These are phyloP conservation scores for Endotrypanum monterogeii DNA, from an alignment of 208 protist genomes.

Conservation along the genomic window DNA sequence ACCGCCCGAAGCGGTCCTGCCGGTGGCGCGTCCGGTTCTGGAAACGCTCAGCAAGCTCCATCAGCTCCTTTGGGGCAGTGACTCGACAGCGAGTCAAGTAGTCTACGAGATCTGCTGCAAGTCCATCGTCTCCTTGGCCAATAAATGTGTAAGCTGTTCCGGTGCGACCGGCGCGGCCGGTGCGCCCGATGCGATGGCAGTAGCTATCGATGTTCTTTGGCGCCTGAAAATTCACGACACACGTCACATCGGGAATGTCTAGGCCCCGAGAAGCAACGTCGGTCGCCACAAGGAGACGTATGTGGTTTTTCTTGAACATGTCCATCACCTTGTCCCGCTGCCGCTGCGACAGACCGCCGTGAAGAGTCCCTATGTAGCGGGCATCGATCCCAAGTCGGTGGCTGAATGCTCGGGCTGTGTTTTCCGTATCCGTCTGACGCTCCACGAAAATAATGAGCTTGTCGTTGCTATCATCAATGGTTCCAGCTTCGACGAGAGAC, in stretches of 20 bases:
- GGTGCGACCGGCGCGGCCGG: constrained; percentile 87
- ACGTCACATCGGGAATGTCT: constrained; percentile 94
- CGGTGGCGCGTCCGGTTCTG: constrained; percentile 4
- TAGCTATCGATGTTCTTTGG: constrained; percentile 94
- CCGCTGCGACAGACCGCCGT: constrained; percentile 94
- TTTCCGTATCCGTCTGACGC: constrained; percentile 88
- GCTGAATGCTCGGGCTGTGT: constrained; percentile 58
- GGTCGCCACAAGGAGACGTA: constrained; percentile 92
- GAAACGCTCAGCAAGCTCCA: constrained; percentile 44
- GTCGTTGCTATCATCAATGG: constrained; percentile 81
- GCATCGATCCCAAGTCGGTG: constrained; percentile 66
- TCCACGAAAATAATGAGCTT: constrained; percentile 94
- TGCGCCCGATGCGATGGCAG: constrained; percentile 96
- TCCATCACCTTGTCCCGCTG: constrained; percentile 90
- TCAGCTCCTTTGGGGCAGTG: constrained; percentile 50
- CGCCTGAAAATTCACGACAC: constrained; percentile 94
- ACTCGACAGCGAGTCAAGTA: constrained; percentile 76
- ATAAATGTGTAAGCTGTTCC: constrained; percentile 90
- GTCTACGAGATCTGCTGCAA: constrained; percentile 66
- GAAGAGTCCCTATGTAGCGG: constrained; percentile 88
- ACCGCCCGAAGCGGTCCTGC: neutral
- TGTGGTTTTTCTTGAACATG: constrained; percentile 88
- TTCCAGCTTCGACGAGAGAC: constrained; percentile 73
- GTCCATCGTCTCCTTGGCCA: constrained; percentile 44
- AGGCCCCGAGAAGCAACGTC: constrained; percentile 95